A percentile compares a stretch with the other conserved stretches of the same genome.
Conservation (phyloP, 305 asterid species). For the Solanum hybrid region DNA sequence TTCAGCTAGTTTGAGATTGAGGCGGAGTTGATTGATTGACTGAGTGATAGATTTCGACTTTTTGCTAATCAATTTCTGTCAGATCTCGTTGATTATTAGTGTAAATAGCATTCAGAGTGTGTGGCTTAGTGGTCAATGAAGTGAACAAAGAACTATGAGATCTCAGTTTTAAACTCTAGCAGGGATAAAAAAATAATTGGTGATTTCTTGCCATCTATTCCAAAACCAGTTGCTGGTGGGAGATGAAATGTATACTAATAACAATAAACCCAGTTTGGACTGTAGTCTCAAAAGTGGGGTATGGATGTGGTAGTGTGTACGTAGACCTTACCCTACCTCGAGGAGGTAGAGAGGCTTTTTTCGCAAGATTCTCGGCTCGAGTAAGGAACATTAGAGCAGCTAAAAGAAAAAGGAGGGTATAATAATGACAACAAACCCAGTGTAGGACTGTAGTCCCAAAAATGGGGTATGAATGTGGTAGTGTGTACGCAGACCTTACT, state of each 20-base stretch:
- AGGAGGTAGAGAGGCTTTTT: background rate
- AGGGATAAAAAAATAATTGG: background rate
- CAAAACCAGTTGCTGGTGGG: background rate
- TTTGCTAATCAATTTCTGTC: background rate
- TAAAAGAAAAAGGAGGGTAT: background rate
- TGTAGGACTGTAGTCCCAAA: background rate
- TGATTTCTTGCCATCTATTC: background rate
- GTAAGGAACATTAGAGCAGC: background rate
- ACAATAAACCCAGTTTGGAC: background rate
- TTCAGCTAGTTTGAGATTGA: background rate
- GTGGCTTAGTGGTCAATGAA: accelerated
- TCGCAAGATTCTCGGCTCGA: background rate
- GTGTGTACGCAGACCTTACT: background rate
- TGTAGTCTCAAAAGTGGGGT: background rate
- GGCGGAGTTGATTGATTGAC: background rate
- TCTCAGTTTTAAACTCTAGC: background rate
- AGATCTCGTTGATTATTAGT: background rate
- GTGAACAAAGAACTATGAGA: background rate
- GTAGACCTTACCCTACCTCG: background rate
- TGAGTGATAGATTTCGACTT: background rate
- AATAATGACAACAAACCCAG: background rate
- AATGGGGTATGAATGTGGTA: background rate
- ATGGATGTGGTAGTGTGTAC: background rate
- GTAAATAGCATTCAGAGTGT: background rate
- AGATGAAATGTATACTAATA: background rate